Base-by-base conservation (phyloP, 148 eudicot genomes). In the Rhododendron vialii region DNA sequence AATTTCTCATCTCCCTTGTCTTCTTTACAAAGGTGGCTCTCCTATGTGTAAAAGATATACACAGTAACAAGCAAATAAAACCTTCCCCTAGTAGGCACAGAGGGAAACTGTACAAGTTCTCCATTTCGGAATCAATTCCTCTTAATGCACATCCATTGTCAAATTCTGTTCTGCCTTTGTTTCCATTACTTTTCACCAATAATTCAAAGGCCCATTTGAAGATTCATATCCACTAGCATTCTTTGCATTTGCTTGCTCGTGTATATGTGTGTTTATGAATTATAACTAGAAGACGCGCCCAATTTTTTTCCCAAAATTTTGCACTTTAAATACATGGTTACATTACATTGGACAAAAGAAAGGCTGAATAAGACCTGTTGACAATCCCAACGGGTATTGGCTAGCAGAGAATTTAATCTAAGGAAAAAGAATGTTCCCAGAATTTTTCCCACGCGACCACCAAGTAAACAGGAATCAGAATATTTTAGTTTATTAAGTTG, bases 181-280 rank as follows among this genome's bases (percentile, higher is more conserved):
- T 82, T 86, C 26, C 38, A 82, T 84, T 89, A 84, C 87, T 85
- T 88, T 85, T 86, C 24, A 48, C 73, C 89, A 88, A 87, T 89
- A 89, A 92, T 90, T 89, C 87, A 89, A 82, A 87, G 59, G 83
- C 65, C 87, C 87, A 85, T 83, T 53, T 71, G 43, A 88, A 84
- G 89, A 92, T 83, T 87, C 87, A 89, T 87, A 80, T 65, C 78
- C 59, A 53, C 28, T 73, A 85, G 78, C 65, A 48, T 73, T 73
- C 33, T 69, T 59, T 78, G 33, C 57, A 14, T 22, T 35, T 30
- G 41, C 51, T 67, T 41, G 12, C 53, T 24, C 24, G 12, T 36
- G 80, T 28, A 78, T 69, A 87, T 36, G n/a, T 9, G 35, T 63
- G 9, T 83, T 15, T 8, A 41, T 41, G 7, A 41, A 41, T 41